phyloP scores from a whole-genome alignment of 345 rosid genomes.

The Physaria fendleri region DNA sequence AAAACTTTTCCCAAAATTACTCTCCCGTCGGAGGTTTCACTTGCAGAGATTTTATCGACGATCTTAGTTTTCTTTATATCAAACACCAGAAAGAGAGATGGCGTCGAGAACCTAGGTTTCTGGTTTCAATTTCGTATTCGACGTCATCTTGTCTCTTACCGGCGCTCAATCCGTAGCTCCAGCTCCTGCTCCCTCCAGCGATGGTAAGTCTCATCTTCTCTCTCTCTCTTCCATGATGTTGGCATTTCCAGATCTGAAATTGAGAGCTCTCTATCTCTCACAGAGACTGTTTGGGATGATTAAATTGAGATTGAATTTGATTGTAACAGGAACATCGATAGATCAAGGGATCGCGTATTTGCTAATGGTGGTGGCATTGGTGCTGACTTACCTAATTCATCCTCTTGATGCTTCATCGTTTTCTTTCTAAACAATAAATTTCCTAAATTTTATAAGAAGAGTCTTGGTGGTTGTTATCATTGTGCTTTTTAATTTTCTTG shows the following conservation, averaged over 20 bases:
- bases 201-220: conserved; percentile 35
- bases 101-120: conserved; percentile 11
- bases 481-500: conserved; percentile 8
- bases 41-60: neutral
- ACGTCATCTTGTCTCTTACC: conserved; percentile 31
- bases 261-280: neutral
- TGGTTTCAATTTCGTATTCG: conserved; percentile 26
- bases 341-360: conserved; percentile 71
- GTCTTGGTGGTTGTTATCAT: conserved; percentile 1
- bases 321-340: conserved; percentile 48
- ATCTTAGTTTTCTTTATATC: neutral
- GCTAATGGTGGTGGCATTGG: conserved; percentile 66
- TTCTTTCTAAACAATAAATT: conserved; percentile 17
- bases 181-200: conserved; percentile 64
- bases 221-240: neutral
- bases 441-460: too few species aligned
- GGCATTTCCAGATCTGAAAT: conserved; percentile 25
- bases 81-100: conserved; percentile 16
- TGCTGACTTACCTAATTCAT: conserved; percentile 64
- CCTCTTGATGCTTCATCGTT: conserved; percentile 46
- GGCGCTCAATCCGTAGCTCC: conserved; percentile 38
- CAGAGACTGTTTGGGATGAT: neutral
- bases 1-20: too few species aligned
- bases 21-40: conserved; percentile 14
- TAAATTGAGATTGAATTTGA: neutral